Evolutionary conservation across 2,329 filamentous ascomycete genomes (phyloP).

Genomic region (Thelonectria rubi): DNA sequence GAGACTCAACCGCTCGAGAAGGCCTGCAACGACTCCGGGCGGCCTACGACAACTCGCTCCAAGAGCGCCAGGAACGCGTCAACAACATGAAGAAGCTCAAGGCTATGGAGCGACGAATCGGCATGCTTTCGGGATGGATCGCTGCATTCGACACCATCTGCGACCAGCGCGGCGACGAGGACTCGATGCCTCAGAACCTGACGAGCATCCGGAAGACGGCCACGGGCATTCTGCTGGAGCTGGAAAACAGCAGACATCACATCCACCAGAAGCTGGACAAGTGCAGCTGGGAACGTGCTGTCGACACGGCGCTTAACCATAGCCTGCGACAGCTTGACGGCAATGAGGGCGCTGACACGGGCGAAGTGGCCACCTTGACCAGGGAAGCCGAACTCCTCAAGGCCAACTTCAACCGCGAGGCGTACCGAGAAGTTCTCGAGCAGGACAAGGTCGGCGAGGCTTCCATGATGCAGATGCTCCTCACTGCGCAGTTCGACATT

Average conservation of each 20-base stretch:
- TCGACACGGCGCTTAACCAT: conserved; percentile 89
- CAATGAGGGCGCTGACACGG: conserved; percentile 54
- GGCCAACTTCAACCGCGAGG: conserved; percentile 81
- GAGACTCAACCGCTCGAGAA: conserved; percentile 77
- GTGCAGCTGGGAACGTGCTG: conserved; percentile 84
- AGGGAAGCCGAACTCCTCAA: conserved; percentile 89
- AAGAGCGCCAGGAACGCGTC: conserved; percentile 82
- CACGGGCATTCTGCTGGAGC: conserved; percentile 84
- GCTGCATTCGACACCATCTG: conserved; percentile 88
- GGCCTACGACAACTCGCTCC: conserved; percentile 82
- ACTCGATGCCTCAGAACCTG: conserved; percentile 73
- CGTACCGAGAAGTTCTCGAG: conserved; percentile 79
- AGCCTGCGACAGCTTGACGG: conserved; percentile 81
- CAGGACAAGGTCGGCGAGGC: conserved; percentile 85
- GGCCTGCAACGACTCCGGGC: conserved; percentile 80
- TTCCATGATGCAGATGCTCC: conserved; percentile 80
- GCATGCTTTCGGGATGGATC: conserved; percentile 89
- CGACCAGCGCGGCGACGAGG: conserved; percentile 63
- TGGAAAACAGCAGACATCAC: conserved; percentile 90
- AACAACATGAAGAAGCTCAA: conserved; percentile 83
- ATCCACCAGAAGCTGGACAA: conserved; percentile 85
- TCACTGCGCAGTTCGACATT: conserved; percentile 92
- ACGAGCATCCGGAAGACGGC: conserved; percentile 85
- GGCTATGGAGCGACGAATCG: conserved; percentile 84
- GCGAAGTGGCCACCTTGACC: conserved; percentile 75